Evolutionary conservation across 2,329 filamentous ascomycete genomes (phyloP), one percentile per base, ranked within the genome.

Genomic region (Biscogniauxia sp.): DNA sequence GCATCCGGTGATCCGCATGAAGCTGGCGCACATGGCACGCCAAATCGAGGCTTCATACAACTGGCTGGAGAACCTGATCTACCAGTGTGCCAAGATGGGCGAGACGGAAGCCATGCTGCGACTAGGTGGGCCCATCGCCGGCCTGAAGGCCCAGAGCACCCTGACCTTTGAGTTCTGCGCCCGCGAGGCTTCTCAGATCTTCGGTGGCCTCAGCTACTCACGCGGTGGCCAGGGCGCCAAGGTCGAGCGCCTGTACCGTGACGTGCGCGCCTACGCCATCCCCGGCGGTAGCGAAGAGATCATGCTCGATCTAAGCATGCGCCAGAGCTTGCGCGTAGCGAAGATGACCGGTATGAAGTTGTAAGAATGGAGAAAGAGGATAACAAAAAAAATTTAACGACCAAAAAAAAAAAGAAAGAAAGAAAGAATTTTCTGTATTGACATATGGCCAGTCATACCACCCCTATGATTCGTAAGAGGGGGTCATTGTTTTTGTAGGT

Each of bases 131-230:
- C 91, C 94, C 65, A 98, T 98, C 74, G 95, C 95, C 55, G 84
- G 90, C 41, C 84, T 98, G 71, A 99, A 99, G 81, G 95, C 95
- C 1, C 95, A 99, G 77, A 84, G 90, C 51, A 99, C 95, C 1
- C 85, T 92, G 2, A 97, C 93, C 0, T 99, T 98, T 71, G 95
- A 99, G 80, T 98, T 96, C 82, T 99, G 95, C 79, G 95, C 95
- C 32, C 86, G 94, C 62, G 95, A 99, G 80, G 95, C 95, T 17
- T 92, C 88, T 74, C 95, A 99, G 84, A 98, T 99, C 77, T 99
- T 98, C 71, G 95, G 95, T 63, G 95, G 95, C 25, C 80, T 98
- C 66, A 93, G 89, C 70, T 98, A 98, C 80, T 93, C 88, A 61
- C 87, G 94, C 51, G 95, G 95, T 59, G 95, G 95, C 17, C 95